phyloP scores from a whole-genome alignment of 805 yeast genomes.

The Tetrapisispora phaffii region DNA sequence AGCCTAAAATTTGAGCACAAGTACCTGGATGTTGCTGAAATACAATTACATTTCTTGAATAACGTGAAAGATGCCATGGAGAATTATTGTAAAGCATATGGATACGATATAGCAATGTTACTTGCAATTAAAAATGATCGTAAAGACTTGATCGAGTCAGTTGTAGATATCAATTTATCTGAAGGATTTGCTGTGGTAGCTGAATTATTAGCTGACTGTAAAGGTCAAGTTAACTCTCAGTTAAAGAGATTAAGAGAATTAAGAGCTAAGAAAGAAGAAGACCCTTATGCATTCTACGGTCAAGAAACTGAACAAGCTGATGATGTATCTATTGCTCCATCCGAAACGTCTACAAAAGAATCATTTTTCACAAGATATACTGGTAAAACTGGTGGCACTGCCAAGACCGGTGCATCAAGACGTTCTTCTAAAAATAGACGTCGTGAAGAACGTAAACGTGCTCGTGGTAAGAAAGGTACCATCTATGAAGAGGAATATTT shows the following conservation, averaged over 20 bases:
- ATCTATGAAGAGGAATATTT: conserved; percentile 95
- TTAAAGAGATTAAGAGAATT: conserved; percentile 73
- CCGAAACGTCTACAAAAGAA: conserved; percentile 85
- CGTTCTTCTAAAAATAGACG: conserved; percentile 85
- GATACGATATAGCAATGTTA: conserved; percentile 67
- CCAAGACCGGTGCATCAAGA: conserved; percentile 92
- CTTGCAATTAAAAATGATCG: conserved; percentile 40
- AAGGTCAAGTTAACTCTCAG: conserved; percentile 75
- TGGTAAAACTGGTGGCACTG: conserved; percentile 92
- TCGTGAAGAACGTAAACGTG: conserved; percentile 90
- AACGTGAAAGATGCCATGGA: conserved; percentile 54
- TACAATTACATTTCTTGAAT: conserved; percentile 52
- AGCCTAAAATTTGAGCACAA: conserved; percentile 57
- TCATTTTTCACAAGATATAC: conserved; percentile 93
- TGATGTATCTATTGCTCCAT: conserved; percentile 88
- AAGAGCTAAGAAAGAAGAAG: conserved; percentile 70
- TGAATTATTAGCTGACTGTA: conserved; percentile 89
- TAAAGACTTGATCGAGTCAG: conserved; percentile 40
- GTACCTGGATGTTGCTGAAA: conserved; percentile 72
- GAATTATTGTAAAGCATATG: conserved; percentile 64
- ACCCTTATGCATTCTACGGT: conserved; percentile 81
- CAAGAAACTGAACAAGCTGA: conserved; percentile 72
- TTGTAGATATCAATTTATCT: conserved; percentile 64
- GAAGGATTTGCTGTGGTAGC: conserved; percentile 85
- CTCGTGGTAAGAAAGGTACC: conserved; percentile 96